Percentiles rank a stretch among this genome's conserved stretches.
phyloP scores from a whole-genome alignment of 2,329 filamentous ascomycete species.

The Pestalotiopsis sp. region DNA sequence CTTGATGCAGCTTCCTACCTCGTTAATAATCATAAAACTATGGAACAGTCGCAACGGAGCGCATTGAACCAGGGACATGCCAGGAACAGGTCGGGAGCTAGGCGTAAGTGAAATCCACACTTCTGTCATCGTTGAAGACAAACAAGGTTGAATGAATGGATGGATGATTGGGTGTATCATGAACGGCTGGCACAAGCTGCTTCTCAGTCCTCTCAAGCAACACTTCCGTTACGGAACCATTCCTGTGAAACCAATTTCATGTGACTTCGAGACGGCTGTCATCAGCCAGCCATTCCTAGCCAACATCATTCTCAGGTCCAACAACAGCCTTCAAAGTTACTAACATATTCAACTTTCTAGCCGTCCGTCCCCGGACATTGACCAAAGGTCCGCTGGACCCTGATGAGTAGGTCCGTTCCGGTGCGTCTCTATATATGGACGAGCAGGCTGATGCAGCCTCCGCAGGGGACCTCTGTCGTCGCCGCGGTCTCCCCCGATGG shows the following conservation, averaged over 20 bases:
- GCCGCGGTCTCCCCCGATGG: constrained; percentile 24
- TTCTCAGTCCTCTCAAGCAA: no score
- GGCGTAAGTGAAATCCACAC: constrained; percentile 7
- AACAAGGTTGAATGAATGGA: neutral
- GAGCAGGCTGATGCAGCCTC: constrained; percentile 6
- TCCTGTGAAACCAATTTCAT: neutral
- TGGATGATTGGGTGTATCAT: no score
- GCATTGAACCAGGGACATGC: neutral
- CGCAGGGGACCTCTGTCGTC: constrained; percentile 23
- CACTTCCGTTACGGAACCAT: neutral
- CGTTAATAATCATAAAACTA: neutral
- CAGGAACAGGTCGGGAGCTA: constrained; percentile 8
- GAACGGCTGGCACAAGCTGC: no score
- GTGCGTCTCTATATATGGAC: constrained; percentile 9
- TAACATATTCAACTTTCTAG: constrained; percentile 36
- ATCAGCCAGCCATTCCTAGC: no score
- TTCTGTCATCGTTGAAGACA: neutral
- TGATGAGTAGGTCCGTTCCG: constrained; percentile 61
- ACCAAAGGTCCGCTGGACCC: constrained; percentile 79
- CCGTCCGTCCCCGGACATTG: constrained; percentile 63
- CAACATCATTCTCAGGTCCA: neutral
- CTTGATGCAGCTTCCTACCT: neutral
- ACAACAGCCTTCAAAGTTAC: constrained; percentile 17
- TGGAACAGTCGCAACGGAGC: constrained; percentile 6
- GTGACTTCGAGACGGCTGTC: neutral